phyloP scores from a whole-genome alignment of 2,329 filamentous ascomycete genomes.

The Colletotrichum noveboracense region DNA sequence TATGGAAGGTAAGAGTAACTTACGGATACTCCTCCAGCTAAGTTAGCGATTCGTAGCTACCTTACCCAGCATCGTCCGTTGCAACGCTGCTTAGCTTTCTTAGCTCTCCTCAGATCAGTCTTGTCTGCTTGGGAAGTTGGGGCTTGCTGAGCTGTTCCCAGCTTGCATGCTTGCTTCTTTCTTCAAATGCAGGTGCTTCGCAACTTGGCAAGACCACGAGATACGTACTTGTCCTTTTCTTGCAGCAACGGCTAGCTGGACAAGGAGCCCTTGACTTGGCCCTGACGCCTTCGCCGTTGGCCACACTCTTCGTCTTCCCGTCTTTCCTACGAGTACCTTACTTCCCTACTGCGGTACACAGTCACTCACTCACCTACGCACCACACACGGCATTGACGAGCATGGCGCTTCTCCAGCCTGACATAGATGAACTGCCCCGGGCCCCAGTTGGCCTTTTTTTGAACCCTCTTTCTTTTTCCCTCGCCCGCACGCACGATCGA shows the following conservation, averaged over 20 bases:
- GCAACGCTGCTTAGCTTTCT: constrained; percentile 10
- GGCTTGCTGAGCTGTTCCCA: neutral
- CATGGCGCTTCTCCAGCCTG: constrained; percentile 10
- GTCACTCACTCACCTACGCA: neutral
- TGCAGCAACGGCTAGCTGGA: neutral
- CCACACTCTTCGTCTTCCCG: neutral
- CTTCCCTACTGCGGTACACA: neutral
- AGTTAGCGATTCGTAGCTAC: neutral
- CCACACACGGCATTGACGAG: constrained; percentile 17
- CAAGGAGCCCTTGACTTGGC: neutral
- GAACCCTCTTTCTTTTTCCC: neutral
- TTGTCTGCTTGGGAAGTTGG: neutral
- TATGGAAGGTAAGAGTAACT: neutral
- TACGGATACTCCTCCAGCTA: neutral
- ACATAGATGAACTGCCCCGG: constrained; percentile 12
- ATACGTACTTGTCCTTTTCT: neutral
- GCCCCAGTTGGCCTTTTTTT: neutral
- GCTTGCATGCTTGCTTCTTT: neutral
- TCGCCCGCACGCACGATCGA: constrained; percentile 2
- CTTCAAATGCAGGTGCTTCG: neutral
- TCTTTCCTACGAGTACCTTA: neutral
- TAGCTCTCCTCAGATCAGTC: neutral
- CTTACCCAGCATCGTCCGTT: constrained; percentile 4
- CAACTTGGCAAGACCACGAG: neutral
- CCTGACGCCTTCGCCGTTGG: neutral